A percentile compares a stretch with the other conserved stretches of the same genome.
Evolutionary conservation across 1,139 yeast species (phyloP).

Genomic region (Candida sojae): DNA sequence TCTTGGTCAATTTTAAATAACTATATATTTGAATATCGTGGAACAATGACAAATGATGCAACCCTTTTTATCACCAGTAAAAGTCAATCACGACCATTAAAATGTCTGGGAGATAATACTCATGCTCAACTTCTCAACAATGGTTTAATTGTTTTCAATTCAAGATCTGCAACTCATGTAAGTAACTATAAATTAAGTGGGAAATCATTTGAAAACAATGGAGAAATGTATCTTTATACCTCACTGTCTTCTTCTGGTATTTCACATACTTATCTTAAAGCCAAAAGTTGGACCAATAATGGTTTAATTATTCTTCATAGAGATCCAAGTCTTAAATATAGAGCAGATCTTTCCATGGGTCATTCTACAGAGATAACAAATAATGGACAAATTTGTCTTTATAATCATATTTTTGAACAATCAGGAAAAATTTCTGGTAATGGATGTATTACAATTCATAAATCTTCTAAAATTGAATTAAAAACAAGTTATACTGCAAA

Average conservation of each 20-base stretch:
- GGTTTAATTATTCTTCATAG: not conserved
- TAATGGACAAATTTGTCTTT: slow-evolving; percentile 1
- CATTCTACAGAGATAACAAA: not conserved
- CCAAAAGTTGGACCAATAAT: not conserved
- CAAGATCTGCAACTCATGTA: not conserved
- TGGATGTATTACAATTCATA: not conserved
- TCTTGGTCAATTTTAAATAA: slow-evolving; percentile 1
- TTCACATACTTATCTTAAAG: not conserved
- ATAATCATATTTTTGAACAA: not conserved
- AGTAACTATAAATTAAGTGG: not conserved
- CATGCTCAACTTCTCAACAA: not conserved
- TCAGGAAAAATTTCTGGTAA: not conserved
- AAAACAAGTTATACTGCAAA: not conserved
- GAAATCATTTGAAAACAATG: not conserved
- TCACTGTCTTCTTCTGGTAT: not conserved
- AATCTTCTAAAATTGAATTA: not conserved
- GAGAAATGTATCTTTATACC: not conserved
- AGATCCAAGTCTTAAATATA: not conserved
- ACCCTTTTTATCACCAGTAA: not conserved
- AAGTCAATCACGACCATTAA: not conserved
- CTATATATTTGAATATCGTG: not conserved
- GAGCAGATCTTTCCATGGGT: not conserved
- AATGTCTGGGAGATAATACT: not conserved
- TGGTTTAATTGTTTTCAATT: not conserved
- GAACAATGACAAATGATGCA: not conserved